phyloP scores from a whole-genome alignment of 164 flowering plant species.

The Macadamia tetraphylla region DNA sequence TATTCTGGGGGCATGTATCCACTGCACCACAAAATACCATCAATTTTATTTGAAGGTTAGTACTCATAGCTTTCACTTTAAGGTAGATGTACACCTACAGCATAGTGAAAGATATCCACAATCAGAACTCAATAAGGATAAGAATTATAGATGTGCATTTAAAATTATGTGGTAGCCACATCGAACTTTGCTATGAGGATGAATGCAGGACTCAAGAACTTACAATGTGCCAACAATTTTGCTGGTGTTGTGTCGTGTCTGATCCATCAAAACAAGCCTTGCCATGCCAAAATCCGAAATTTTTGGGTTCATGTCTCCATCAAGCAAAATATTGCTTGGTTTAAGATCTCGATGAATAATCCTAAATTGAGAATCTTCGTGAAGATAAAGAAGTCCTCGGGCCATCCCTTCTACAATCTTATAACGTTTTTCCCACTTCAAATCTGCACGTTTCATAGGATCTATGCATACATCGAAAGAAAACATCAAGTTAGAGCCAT shows the following conservation, averaged over 20 bases:
- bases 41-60: no score
- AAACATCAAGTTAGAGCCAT: not conserved
- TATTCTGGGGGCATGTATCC: slow-evolving; percentile 21
- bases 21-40: slow-evolving; percentile 1
- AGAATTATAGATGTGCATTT: no score
- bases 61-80: no score
- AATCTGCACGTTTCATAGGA: not conserved
- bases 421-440: not conserved
- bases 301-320: slow-evolving; percentile 14
- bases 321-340: slow-evolving; percentile 19
- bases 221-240: slow-evolving; percentile 20
- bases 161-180: no score
- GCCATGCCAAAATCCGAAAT: slow-evolving; percentile 29
- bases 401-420: slow-evolving; percentile 11
- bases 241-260: slow-evolving; percentile 13
- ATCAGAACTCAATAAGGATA: not conserved
- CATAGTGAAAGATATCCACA: no score
- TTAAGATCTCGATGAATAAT: slow-evolving; percentile 18
- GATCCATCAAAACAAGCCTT: slow-evolving; percentile 13
- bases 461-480: not conserved
- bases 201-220: not conserved
- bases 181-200: no score
- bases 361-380: slow-evolving; percentile 8
- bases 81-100: no score
- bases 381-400: slow-evolving; percentile 15